Base-by-base conservation (phyloP, 208 protist genomes). In the Acanthamoeba culbertsoni region DNA sequence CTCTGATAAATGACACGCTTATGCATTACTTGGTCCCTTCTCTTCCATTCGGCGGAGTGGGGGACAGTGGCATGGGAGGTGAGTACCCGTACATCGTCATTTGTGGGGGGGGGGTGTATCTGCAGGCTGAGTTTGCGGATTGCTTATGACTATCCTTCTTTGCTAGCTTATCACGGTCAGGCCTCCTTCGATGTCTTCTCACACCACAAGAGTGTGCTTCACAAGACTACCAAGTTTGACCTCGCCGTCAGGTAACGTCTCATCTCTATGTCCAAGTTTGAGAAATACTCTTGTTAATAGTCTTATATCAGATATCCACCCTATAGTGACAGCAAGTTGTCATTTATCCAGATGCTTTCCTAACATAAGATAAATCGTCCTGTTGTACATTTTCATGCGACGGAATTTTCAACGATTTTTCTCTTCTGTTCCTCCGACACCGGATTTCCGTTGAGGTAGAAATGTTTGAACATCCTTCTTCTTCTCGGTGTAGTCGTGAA, bases 11-110 rank as follows among this genome's bases (percentile, higher is more conserved):
- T 59, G 94, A 96, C 33, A 40, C 63, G 14, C 26, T 96, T 2
- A 53, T 96, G 51, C 95, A 96, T 55, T 94, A 93, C 42, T 75
- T 79, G 0, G 68, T 68, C 40, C 31, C 26, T 35, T 3, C 33
- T 23, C 42, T 99, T 26, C 98, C 98, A 43, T 99, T 99, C 95
- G 98, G 98, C 65, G 98, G 98, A 43, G 96, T 99, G 33, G 86
- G 86, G 2, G 57, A 68, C 53, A 92, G 86, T 40, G 98, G 98
- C 71, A 97, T 98, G 88, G 98, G 98, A 12, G 71, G 71, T 79
- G 51, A 14, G 51, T 59, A 14, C 14, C 23, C 16, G 14, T 23
- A 59, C 16, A 59, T 59, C 51, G 51, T n/a, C 14, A 14, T 59
- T 59, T 23, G 23, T n/a, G n/a, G n/a, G n/a, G n/a, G n/a, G n/a